phyloP scores from a whole-genome alignment of 768 basidiomycete genomes.

The Lentinus brumalis region DNA sequence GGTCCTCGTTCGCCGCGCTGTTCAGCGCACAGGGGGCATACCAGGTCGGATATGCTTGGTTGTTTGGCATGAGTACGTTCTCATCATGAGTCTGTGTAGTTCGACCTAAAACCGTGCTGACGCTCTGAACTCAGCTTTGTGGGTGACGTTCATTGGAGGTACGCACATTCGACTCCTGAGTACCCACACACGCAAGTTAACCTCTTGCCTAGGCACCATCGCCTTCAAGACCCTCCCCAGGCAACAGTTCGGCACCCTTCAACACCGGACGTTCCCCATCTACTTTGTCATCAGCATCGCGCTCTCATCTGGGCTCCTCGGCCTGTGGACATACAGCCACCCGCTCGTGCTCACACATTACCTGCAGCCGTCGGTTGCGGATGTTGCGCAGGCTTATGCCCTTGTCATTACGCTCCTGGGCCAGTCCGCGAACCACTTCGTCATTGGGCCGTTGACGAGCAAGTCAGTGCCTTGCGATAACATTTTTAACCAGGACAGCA shows the following conservation, averaged over 20 bases:
- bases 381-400: slow-evolving; percentile 67
- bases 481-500: not conserved
- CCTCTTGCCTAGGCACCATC: slow-evolving; percentile 49
- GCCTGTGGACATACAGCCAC: slow-evolving; percentile 59
- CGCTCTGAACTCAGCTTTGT: slow-evolving; percentile 39
- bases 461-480: slow-evolving; percentile 42
- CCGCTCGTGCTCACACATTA: slow-evolving; percentile 54
- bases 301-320: slow-evolving; percentile 56
- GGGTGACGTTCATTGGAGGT: slow-evolving; percentile 73
- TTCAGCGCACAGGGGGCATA: slow-evolving; percentile 43
- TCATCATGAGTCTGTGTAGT: not conserved
- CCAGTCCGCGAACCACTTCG: slow-evolving; percentile 64
- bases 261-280: slow-evolving; percentile 73
- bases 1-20: slow-evolving; percentile 23
- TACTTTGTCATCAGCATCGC: slow-evolving; percentile 67
- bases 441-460: slow-evolving; percentile 74
- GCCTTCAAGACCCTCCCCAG: slow-evolving; percentile 66
- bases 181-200: not conserved
- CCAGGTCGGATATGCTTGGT: slow-evolving; percentile 58
- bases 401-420: slow-evolving; percentile 47
- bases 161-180: not conserved
- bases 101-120: not conserved
- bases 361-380: slow-evolving; percentile 48
- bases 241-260: slow-evolving; percentile 71
- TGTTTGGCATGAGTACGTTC: slow-evolving; percentile 71